These are phyloP conservation scores for Aureobasidium sp. DNA, from an alignment of 2,329 filamentous ascomycete genomes.

Conservation along the genomic window DNA sequence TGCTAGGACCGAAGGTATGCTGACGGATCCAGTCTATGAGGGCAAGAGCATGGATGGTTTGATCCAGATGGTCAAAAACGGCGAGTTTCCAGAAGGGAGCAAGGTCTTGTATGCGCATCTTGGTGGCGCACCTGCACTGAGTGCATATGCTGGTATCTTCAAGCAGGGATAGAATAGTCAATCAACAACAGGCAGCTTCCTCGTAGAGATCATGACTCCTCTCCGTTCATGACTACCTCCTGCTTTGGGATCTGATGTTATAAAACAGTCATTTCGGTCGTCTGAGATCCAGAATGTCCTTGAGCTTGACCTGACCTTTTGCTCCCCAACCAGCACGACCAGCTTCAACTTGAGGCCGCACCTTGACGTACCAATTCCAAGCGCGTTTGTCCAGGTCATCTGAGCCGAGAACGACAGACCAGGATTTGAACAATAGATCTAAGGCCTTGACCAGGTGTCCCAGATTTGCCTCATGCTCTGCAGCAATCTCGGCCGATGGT, in stretches of 20 bases:
- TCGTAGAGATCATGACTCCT: not conserved
- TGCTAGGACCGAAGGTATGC: slow-evolving; percentile 62
- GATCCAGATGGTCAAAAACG: slow-evolving; percentile 60
- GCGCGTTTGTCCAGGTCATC: slow-evolving; percentile 68
- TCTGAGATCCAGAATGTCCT: slow-evolving; percentile 57
- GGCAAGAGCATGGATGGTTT: slow-evolving; percentile 68
- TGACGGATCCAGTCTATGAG: slow-evolving; percentile 70
- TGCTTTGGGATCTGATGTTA: not conserved
- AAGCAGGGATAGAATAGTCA: slow-evolving; percentile 9
- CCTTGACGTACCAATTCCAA: slow-evolving; percentile 74
- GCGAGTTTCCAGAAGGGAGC: slow-evolving; percentile 52
- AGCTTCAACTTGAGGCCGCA: slow-evolving; percentile 67
- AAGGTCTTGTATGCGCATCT: slow-evolving; percentile 67
- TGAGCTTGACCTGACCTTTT: slow-evolving; percentile 62
- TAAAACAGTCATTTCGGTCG: slow-evolving; percentile 23
- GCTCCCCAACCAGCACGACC: slow-evolving; percentile 78
- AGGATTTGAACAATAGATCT: slow-evolving; percentile 65
- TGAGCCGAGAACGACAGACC: slow-evolving; percentile 52
- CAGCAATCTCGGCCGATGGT: slow-evolving; percentile 42
- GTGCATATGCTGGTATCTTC: slow-evolving; percentile 47
- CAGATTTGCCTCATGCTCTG: slow-evolving; percentile 63
- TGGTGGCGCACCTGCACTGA: slow-evolving; percentile 63
- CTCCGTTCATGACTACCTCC: not conserved
- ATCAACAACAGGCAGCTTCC: no score
- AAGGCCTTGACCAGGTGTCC: slow-evolving; percentile 63